phyloP scores from a whole-genome alignment of 2,329 filamentous ascomycete species.

The Beauveria sp. region DNA sequence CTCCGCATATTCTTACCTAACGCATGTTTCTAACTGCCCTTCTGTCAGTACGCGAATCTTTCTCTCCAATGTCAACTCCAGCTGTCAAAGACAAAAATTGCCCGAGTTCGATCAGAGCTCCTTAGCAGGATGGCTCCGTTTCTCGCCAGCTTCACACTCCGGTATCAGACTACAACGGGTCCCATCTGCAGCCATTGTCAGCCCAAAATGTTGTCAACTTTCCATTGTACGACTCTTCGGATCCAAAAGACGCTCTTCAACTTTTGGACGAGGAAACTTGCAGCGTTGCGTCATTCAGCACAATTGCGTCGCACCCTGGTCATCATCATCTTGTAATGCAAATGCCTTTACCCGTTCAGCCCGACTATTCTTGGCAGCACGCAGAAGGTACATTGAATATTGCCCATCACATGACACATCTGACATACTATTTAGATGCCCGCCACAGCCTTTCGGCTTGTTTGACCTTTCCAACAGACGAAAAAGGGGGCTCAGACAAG shows the following conservation, averaged over 20 bases:
- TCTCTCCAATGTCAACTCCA: not conserved
- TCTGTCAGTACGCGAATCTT: not conserved
- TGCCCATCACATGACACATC: not conserved
- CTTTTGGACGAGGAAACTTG: conserved; percentile 2
- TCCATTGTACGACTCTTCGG: not conserved
- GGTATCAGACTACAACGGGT: not conserved
- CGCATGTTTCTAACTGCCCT: not conserved
- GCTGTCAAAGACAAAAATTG: not conserved
- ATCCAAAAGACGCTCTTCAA: not conserved
- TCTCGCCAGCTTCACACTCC: conserved; percentile 4
- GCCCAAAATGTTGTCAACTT: not conserved
- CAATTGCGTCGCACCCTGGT: conserved; percentile 1
- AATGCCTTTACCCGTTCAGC: not conserved
- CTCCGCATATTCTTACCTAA: not conserved
- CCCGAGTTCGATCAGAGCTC: not conserved
- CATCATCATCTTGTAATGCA: conserved; percentile 13
- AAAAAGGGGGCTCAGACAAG: not conserved
- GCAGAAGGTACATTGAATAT: not conserved
- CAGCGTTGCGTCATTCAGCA: conserved; percentile 1
- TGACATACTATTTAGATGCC: not conserved
- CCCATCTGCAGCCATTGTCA: not conserved
- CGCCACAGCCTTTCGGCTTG: conserved; percentile 3
- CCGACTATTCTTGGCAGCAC: not conserved
- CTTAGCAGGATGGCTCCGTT: conserved; percentile 11
- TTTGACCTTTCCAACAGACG: not conserved